A percentile compares a stretch with the other conserved stretches of the same genome.
Evolutionary conservation across 345 rosid genomes (phyloP).

Genomic region (Passiflora organensis): DNA sequence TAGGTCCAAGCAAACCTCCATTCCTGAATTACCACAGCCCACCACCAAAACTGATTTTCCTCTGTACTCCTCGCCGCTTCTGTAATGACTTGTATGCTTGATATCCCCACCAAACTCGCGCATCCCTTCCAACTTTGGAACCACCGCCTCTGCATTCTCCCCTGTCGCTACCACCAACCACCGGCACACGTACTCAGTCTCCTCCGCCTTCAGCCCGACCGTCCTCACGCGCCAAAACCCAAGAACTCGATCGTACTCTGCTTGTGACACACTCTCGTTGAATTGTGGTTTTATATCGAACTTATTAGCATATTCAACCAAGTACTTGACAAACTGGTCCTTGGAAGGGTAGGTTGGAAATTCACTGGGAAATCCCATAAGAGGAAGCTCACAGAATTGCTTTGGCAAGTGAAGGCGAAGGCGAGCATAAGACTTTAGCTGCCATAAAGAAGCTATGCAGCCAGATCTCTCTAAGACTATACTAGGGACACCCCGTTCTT

Average conservation of each 20-base stretch:
- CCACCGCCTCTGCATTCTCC: too few species aligned
- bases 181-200: constrained; percentile 41
- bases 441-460: neutral
- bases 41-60: constrained; percentile 45
- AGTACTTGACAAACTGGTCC: neutral
- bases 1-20: constrained; percentile 51
- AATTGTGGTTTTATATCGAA: neutral
- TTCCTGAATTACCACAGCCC: constrained; percentile 56
- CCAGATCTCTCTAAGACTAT: neutral
- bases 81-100: too few species aligned
- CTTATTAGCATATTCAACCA: neutral
- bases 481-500: neutral
- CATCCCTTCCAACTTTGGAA: too few species aligned
- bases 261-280: neutral
- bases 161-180: constrained; percentile 62
- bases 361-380: neutral
- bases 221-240: constrained; percentile 27
- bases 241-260: too few species aligned
- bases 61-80: constrained; percentile 29
- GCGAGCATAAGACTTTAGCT: neutral
- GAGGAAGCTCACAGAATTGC: neutral
- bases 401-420: neutral
- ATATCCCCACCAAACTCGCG: too few species aligned
- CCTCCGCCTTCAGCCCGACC: constrained; percentile 1
- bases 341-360: neutral